These are phyloP conservation scores for Candida vartiovaarae DNA, from an alignment of 805 yeast genomes.

Conservation along the genomic window DNA sequence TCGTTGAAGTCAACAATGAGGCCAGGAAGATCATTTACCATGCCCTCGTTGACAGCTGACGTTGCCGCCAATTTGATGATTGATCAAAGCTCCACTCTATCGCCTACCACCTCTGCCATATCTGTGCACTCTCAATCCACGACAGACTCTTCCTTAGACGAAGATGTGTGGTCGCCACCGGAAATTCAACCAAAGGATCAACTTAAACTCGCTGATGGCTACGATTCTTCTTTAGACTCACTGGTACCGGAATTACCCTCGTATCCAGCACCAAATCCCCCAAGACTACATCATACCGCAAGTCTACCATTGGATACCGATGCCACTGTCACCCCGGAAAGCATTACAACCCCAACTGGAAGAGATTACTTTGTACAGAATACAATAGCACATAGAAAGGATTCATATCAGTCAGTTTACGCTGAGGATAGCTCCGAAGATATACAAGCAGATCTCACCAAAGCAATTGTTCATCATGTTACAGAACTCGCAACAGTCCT, in stretches of 20 bases:
- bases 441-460: constrained; percentile 48
- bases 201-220: constrained; percentile 25
- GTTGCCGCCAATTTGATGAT: constrained; percentile 8
- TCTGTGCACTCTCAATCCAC: constrained; percentile 4
- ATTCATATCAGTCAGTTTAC: constrained; percentile 34
- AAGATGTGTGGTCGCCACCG: constrained; percentile 33
- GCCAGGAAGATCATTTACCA: constrained; percentile 26
- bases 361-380: no score
- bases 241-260: constrained; percentile 8
- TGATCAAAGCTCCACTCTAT: neutral
- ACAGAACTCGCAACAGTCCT: constrained; percentile 34
- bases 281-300: constrained; percentile 7
- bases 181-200: constrained; percentile 33
- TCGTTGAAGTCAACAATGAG: constrained; percentile 1
- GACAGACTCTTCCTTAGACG: constrained; percentile 17
- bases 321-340: no score
- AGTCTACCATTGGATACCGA: neutral
- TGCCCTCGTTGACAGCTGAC: constrained; percentile 19
- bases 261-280: constrained; percentile 10
- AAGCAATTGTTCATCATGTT: constrained; percentile 35
- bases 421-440: constrained; percentile 25
- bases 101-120: constrained; percentile 1
- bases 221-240: constrained; percentile 14
- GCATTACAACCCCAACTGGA: no score
- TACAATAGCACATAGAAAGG: constrained; percentile 25